Evolutionary conservation across 768 basidiomycete genomes (phyloP).

Genomic region (Peribolospora kevripleyi): DNA sequence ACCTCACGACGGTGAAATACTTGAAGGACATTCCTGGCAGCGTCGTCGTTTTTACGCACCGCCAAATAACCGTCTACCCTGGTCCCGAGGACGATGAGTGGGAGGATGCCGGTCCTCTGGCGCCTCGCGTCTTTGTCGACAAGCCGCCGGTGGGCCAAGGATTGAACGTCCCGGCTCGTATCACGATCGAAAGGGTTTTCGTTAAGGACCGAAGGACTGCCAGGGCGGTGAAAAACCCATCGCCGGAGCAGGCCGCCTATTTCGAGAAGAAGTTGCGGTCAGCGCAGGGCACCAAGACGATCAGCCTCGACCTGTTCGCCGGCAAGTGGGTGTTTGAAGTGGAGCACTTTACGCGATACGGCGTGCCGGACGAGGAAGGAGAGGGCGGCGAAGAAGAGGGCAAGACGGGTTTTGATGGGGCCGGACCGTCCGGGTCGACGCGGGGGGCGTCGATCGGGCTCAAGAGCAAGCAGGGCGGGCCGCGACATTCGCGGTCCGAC

Average conservation of each 20-base stretch:
- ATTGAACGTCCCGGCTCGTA: constrained; percentile 61
- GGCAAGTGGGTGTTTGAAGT: constrained; percentile 89
- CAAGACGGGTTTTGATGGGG: too few relatives aligned
- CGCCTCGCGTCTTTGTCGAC: constrained; percentile 18
- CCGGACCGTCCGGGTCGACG: too few relatives aligned
- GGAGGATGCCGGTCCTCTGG: constrained; percentile 22
- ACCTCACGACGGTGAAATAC: constrained; percentile 60
- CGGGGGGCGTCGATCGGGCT: too few relatives aligned
- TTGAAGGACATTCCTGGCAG: constrained; percentile 64
- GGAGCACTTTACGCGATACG: constrained; percentile 42
- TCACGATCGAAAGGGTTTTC: constrained; percentile 62
- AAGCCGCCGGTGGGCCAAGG: constrained; percentile 66
- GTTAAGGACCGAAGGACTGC: constrained; percentile 72
- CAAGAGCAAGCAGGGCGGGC: too few relatives aligned
- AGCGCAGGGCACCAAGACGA: constrained; percentile 68
- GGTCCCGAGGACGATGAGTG: constrained; percentile 31
- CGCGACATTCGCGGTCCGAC: too few relatives aligned
- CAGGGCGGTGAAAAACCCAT: constrained; percentile 66
- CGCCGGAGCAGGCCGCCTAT: constrained; percentile 42
- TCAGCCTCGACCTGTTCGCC: constrained; percentile 47
- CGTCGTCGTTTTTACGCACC: constrained; percentile 65
- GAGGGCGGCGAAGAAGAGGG: too few relatives aligned
- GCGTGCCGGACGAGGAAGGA: background rate
- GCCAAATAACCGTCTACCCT: constrained; percentile 82
- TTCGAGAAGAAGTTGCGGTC: constrained; percentile 41